Evolutionary conservation across 306 rosid genomes (phyloP).

Genomic region (Rosa persica): DNA sequence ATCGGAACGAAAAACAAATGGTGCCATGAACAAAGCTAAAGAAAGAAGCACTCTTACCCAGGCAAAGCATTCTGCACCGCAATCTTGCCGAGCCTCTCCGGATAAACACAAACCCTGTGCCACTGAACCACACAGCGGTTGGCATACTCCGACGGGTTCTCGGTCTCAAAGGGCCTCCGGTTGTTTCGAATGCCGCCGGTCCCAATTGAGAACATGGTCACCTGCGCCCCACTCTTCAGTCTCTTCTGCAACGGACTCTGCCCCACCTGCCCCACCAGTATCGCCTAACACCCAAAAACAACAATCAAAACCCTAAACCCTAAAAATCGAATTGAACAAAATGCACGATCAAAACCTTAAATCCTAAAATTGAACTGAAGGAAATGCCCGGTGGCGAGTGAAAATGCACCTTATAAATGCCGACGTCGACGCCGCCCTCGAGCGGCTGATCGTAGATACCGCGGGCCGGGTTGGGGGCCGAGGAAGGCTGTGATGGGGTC

Average conservation of each 20-base stretch:
- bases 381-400: too few species aligned
- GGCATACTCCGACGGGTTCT: conserved; percentile 76
- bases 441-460: conserved; percentile 43
- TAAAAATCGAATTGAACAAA: not conserved
- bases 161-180: conserved; percentile 70
- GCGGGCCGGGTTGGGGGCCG: not conserved
- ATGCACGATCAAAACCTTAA: not conserved
- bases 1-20: not conserved
- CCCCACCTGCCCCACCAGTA: conserved; percentile 77
- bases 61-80: conserved; percentile 47
- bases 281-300: conserved; percentile 58
- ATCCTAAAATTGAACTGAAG: not conserved
- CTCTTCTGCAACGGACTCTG: conserved; percentile 83
- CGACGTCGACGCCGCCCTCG: conserved; percentile 73
- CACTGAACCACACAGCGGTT: conserved; percentile 73
- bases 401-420: conserved; percentile 64
- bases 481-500: conserved; percentile 20
- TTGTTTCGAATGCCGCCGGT: conserved; percentile 92
- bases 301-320: conserved; percentile 1
- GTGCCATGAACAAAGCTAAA: not conserved
- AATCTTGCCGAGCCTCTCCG: conserved; percentile 50
- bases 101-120: conserved; percentile 85
- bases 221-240: conserved; percentile 54
- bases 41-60: conserved; percentile 45
- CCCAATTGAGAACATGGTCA: conserved; percentile 70